A percentile compares a stretch with the other conserved stretches of the same genome.
These are phyloP conservation scores for Chalciporus sphaerocephalus DNA, from an alignment of 768 basidiomycete species.

Conservation along the genomic window DNA sequence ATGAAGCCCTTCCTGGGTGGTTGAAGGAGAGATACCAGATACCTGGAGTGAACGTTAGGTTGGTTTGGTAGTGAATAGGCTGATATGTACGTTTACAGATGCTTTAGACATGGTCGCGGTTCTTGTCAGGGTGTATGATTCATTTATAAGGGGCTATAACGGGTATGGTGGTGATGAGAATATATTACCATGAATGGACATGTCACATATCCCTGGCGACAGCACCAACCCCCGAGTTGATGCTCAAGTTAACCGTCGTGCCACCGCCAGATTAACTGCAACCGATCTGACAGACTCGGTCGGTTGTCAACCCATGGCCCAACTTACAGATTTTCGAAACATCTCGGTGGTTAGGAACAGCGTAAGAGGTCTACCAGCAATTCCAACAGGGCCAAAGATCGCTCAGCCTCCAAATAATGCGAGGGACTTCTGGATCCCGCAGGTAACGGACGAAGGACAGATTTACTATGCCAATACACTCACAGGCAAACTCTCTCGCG, in stretches of 20 bases:
- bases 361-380: conserved; percentile 28
- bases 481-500: conserved; percentile 73
- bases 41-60: conserved; percentile 44
- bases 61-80: background rate
- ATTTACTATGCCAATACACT: conserved; percentile 92
- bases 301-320: conserved; percentile 20
- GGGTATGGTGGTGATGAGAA: conserved; percentile 12
- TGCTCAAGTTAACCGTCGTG: background rate
- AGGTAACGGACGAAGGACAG: conserved; percentile 78
- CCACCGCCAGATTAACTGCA: too few relatives aligned
- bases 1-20: conserved; percentile 61
- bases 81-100: conserved; percentile 35
- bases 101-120: conserved; percentile 21
- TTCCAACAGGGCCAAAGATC: conserved; percentile 13
- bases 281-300: background rate
- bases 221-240: background rate
- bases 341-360: conserved; percentile 13
- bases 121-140: background rate
- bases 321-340: conserved; percentile 6
- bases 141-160: background rate
- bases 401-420: conserved; percentile 23
- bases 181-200: background rate
- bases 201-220: background rate
- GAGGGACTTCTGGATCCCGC: conserved; percentile 88
- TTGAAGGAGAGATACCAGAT: conserved; percentile 60